Base-by-base conservation (phyloP, 148 eudicot genomes). In the Rhododendron ovatum region DNA sequence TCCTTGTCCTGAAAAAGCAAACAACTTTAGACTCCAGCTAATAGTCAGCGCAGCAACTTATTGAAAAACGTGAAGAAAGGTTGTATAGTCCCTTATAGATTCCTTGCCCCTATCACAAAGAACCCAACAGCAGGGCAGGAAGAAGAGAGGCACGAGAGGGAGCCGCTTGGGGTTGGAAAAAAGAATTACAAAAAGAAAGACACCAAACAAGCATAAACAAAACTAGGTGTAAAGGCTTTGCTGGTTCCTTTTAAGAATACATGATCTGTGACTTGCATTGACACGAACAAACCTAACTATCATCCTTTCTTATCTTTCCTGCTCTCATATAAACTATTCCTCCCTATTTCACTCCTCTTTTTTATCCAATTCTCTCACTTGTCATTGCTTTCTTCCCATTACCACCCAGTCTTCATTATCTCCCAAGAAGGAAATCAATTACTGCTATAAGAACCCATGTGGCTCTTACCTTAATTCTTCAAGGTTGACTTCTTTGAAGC, bases 1-100 rank as follows among this genome's bases (percentile, higher is more conserved):
- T 89, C 90, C 71, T 89, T 86, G 81, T 89, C 90, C 89, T 89
- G 85, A 79, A 79, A 45, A 83, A 24, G 12, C 87, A 82, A 47
- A 13, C 4, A 20, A 39, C 15, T 51, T 67, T 18, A 26, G 22
- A 33, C 84, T 22, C 8, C 50, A 28, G 87, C 26, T 20, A 78
- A 77, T 51, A 85, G 2, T 28, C 37, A 85, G 33, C 20, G 7
- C 17, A 83, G 43, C 39, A 65, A 59, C 26, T 26, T 37, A 63
- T 61, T 15, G 51, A 65, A 63, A 3, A 82, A 30, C n/a, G 22
- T n/a, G 17, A 81, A 81, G 51, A 48, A 26, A 13, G 41, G 61
- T 11, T 15, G 83, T 0, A 17, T 11, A 24, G 28, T 63, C 39
- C 76, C 35, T 30, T 39, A 26, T 13, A 79, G 15, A 26, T 41